These are phyloP conservation scores for Penicillium sp. DNA, from an alignment of 2,329 filamentous ascomycete genomes.

Conservation along the genomic window DNA sequence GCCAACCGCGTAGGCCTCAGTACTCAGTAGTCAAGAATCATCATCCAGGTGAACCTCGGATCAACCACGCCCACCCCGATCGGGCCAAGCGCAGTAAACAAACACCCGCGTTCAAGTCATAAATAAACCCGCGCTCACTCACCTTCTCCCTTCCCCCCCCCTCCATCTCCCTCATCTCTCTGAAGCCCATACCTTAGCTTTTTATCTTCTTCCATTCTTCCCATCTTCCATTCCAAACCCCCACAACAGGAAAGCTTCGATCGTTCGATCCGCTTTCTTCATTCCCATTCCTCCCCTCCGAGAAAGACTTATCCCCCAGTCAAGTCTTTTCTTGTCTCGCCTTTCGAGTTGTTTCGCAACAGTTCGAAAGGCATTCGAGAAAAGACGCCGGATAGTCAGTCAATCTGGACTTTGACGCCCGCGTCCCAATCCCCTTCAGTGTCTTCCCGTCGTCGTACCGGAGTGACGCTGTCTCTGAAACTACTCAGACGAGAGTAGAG, in stretches of 20 bases:
- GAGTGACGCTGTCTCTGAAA: slow-evolving; percentile 65
- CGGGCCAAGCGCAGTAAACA: slow-evolving; percentile 26
- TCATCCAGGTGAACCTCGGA: slow-evolving; percentile 10
- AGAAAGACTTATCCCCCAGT: slow-evolving; percentile 38
- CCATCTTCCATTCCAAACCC: slow-evolving; percentile 19
- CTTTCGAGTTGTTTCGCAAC: slow-evolving; percentile 48
- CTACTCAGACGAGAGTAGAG: slow-evolving; percentile 78
- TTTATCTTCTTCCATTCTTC: slow-evolving; percentile 11
- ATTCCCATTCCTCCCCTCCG: slow-evolving; percentile 21
- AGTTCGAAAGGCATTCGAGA: slow-evolving; percentile 61
- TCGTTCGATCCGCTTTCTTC: slow-evolving; percentile 22
- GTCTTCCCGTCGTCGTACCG: slow-evolving; percentile 99
- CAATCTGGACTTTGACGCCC: slow-evolving; percentile 99
- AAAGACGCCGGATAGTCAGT: slow-evolving; percentile 72
- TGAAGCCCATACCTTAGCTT: too few species aligned
- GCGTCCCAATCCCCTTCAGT: slow-evolving; percentile 98
- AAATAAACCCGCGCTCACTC: slow-evolving; percentile 24
- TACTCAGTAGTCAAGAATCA: not conserved
- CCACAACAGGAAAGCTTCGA: slow-evolving; percentile 15
- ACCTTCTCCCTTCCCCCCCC: slow-evolving; percentile 8
- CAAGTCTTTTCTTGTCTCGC: slow-evolving; percentile 50
- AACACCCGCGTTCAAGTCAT: slow-evolving; percentile 20
- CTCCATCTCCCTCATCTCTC: slow-evolving; percentile 2
- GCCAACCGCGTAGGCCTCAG: not conserved
- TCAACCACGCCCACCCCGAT: slow-evolving; percentile 9